A percentile compares a stretch with the other conserved stretches of the same genome.
Conservation (phyloP, 306 rosid genomes). For the Sechiopsis laciniata region DNA sequence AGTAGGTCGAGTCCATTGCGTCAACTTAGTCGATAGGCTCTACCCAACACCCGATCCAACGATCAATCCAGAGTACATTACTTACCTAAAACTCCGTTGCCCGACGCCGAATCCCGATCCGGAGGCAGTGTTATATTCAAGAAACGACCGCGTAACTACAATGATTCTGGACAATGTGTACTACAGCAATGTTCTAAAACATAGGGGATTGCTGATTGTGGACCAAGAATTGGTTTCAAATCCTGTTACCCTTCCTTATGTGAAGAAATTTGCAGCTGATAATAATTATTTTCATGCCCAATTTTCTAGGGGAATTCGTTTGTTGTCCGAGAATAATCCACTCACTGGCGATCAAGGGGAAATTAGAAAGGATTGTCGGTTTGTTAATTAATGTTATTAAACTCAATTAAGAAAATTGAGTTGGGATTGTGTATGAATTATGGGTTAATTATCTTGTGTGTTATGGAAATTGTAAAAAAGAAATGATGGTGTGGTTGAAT, state of each 20-base stretch:
- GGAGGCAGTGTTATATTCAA: constrained; percentile 37
- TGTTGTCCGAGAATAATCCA: constrained; percentile 65
- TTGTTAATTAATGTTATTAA: constrained; percentile 5
- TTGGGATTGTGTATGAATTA: background rate
- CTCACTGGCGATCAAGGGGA: constrained; percentile 52
- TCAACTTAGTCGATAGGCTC: constrained; percentile 49
- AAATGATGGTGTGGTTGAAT: too few species aligned
- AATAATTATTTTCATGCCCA: constrained; percentile 58
- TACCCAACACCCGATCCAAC: constrained; percentile 61
- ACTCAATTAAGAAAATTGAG: constrained; percentile 24
- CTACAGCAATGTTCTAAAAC: constrained; percentile 53
- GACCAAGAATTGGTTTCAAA: constrained; percentile 58
- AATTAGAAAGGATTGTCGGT: constrained; percentile 73
- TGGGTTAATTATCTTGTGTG: background rate
- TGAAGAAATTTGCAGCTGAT: constrained; percentile 63
- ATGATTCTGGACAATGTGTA: constrained; percentile 73
- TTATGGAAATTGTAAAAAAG: background rate
- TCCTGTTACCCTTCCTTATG: constrained; percentile 57
- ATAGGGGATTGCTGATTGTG: constrained; percentile 59
- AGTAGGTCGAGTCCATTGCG: constrained; percentile 74
- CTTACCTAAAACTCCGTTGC: constrained; percentile 58
- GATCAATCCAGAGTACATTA: constrained; percentile 44
- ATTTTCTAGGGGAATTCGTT: constrained; percentile 47
- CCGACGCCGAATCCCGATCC: constrained; percentile 65
- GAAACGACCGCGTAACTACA: constrained; percentile 62